Evolutionary conservation across 306 rosid species (phyloP).

Genomic region (Quercus wislizeni): DNA sequence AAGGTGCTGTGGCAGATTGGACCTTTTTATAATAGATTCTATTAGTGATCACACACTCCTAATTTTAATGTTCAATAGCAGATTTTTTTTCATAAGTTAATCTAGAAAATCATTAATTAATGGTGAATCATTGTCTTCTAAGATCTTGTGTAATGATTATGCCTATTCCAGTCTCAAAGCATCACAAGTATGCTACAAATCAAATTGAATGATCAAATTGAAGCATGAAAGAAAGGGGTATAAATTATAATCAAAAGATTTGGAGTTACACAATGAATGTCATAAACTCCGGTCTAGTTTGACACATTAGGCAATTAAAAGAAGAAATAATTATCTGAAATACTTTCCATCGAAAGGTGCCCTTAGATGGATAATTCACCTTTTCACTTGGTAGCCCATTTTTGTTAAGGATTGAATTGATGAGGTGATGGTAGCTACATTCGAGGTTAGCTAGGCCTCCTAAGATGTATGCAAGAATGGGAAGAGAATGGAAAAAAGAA

Average conservation of each 20-base stretch:
- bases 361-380: background rate
- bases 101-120: no score
- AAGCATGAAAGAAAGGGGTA: background rate
- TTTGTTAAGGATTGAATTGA: no score
- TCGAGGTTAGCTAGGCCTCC: no score
- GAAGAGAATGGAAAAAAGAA: no score
- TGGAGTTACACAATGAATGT: background rate
- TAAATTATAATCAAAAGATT: background rate
- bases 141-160: background rate
- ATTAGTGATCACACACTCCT: no score
- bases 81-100: no score
- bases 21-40: background rate
- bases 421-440: no score
- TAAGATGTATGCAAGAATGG: no score
- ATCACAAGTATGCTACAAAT: background rate
- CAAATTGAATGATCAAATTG: background rate
- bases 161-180: background rate
- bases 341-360: background rate
- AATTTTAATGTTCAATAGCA: no score
- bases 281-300: background rate
- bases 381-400: background rate
- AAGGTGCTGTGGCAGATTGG: background rate
- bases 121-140: no score
- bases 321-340: background rate
- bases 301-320: background rate